Percentiles rank a stretch among this genome's conserved stretches.
phyloP scores from a whole-genome alignment of 2,329 filamentous ascomycete species.

The Thielaviopsis populi region DNA sequence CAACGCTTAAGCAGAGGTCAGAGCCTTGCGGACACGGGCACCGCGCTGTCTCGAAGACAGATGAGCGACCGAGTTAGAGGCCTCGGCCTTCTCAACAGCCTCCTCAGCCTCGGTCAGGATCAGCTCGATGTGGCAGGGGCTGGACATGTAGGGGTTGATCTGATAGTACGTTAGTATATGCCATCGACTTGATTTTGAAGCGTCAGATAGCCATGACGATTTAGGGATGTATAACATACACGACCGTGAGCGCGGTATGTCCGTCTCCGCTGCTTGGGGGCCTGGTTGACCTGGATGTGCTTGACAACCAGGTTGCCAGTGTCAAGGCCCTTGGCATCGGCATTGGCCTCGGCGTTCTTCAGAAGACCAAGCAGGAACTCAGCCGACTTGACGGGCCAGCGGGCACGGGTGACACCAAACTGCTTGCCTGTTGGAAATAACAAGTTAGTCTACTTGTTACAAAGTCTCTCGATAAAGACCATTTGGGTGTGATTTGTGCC shows the following conservation, averaged over 20 bases:
- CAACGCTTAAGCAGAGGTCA: conserved; percentile 44
- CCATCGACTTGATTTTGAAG: neutral
- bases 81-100: conserved; percentile 86
- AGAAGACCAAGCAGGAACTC: conserved; percentile 95
- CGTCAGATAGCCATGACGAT: neutral
- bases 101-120: conserved; percentile 98
- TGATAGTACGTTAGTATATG: conserved; percentile 25
- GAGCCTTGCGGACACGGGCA: conserved; percentile 46
- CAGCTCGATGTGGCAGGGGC: conserved; percentile 99
- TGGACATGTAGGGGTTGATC: conserved; percentile 99
- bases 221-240: conserved; percentile 48
- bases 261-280: conserved; percentile 95
- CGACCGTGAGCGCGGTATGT: conserved; percentile 99
- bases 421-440: conserved; percentile 62
- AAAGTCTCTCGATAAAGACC: conserved; percentile 12
- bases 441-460: conserved; percentile 4
- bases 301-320: conserved; percentile 95
- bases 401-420: conserved; percentile 93
- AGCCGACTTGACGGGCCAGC: conserved; percentile 99
- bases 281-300: conserved; percentile 99
- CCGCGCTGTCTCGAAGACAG: conserved; percentile 90
- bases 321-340: conserved; percentile 93
- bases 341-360: conserved; percentile 94
- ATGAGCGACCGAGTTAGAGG: conserved; percentile 54
- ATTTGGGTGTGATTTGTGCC: conserved; percentile 21